Percentiles rank a stretch among this genome's conserved stretches.
These are phyloP conservation scores for Dipteronia dyeriana DNA, from an alignment of 345 rosid genomes.

Conservation along the genomic window DNA sequence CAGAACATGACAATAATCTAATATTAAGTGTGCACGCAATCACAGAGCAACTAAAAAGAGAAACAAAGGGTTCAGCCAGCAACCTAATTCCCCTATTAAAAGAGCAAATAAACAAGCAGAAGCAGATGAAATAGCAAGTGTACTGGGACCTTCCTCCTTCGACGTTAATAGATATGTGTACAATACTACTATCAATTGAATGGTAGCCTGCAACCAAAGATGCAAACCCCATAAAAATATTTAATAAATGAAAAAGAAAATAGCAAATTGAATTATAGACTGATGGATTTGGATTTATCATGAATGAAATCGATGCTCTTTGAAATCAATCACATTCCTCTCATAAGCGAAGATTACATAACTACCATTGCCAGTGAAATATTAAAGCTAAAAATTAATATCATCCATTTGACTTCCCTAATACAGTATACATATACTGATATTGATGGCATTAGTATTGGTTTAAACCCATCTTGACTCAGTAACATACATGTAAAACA, in stretches of 20 bases:
- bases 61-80: neutral
- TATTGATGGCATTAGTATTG: neutral
- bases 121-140: slow-evolving; percentile 22
- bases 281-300: neutral
- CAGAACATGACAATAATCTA: neutral
- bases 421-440: neutral
- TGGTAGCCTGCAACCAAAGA: slow-evolving; percentile 31
- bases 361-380: neutral
- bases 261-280: neutral
- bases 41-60: neutral
- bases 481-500: neutral
- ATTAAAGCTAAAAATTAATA: neutral
- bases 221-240: neutral
- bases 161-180: slow-evolving; percentile 5
- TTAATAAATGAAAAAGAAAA: neutral
- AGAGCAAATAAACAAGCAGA: slow-evolving; percentile 28
- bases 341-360: neutral
- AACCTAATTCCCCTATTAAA: slow-evolving; percentile 38
- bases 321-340: neutral
- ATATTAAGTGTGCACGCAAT: neutral
- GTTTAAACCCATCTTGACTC: neutral
- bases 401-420: neutral
- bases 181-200: slow-evolving; percentile 30
- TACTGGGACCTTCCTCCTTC: slow-evolving; percentile 17
- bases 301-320: neutral